Base-by-base conservation (phyloP, 1,139 yeast genomes). In the Lipomyces yarrowii region DNA sequence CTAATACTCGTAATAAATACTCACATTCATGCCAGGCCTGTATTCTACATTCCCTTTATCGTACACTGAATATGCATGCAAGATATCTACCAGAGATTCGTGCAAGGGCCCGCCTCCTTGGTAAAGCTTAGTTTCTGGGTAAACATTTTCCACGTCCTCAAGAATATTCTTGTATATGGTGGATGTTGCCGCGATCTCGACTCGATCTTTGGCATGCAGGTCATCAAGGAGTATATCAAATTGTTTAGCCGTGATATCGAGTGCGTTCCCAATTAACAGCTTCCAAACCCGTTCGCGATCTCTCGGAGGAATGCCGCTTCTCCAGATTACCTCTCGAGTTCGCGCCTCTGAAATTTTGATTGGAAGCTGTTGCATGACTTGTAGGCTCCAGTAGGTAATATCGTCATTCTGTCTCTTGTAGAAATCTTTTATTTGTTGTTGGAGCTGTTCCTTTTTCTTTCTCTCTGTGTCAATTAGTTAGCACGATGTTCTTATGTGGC, bases 281-380 rank as follows among this genome's bases (percentile, higher is more conserved):
- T 77, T 76, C 93, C 93, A 88, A 4, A 87, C 78, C 15, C 75
- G 75, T 7, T 80, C 76, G 57, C 93, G 77, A 23, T 82, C 74
- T 53, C 74, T 73, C n/a, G 77, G 65, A 2, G 91, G 88, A 0
- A 88, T 76, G 1, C 91, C 91, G 62, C 90, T 57, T 1, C 60
- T 77, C 91, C 91, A 88, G 84, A 88, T 86, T 65, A 87, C 77
- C 64, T 85, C 87, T 62, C 87, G 79, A 7, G 83, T 78, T 21
- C 78, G 72, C 0, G 84, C 78, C 13, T 78, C 72, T 61, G 77
- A 75, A 10, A 83, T 8, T 13, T 39, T 21, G 26, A 30, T 80
- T 13, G 54, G 59, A 7, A 56, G 42, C 59, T 81, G 75, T 2
- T 82, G 79, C 2, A 82, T 69, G 11, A 87, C 78, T 56, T 78